Evolutionary conservation across 257 asterid genomes (phyloP).

Genomic region (Catharanthus roseus): DNA sequence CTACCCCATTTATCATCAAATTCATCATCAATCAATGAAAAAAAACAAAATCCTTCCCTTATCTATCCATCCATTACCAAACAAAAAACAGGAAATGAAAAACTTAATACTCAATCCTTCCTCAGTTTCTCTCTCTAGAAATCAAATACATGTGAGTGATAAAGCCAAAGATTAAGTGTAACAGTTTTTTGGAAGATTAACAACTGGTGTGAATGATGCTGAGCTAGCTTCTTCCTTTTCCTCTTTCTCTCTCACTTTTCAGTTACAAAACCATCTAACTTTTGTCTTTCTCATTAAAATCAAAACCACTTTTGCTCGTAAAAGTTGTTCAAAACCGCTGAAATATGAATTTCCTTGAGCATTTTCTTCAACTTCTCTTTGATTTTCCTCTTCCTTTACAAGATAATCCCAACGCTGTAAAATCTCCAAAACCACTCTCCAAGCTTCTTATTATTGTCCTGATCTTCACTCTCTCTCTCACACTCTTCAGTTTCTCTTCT

Average conservation of each 20-base stretch:
- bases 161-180: not conserved
- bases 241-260: slow-evolving; percentile 48
- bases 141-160: slow-evolving; percentile 14
- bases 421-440: slow-evolving; percentile 25
- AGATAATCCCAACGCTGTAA: slow-evolving; percentile 25
- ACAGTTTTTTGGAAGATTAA: slow-evolving; percentile 27
- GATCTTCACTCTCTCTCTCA: slow-evolving; percentile 15
- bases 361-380: slow-evolving; percentile 9
- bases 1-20: slow-evolving; percentile 37
- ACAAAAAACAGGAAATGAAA: slow-evolving; percentile 9
- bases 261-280: slow-evolving; percentile 67
- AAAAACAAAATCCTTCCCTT: slow-evolving; percentile 31
- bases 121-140: slow-evolving; percentile 18
- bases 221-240: slow-evolving; percentile 23
- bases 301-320: slow-evolving; percentile 28
- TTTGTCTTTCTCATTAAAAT: slow-evolving; percentile 42
- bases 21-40: slow-evolving; percentile 21
- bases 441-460: not conserved
- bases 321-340: slow-evolving; percentile 10
- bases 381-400: not conserved
- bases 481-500: not conserved
- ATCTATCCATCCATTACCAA: slow-evolving; percentile 32
- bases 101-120: slow-evolving; percentile 8
- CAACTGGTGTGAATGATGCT: slow-evolving; percentile 22
- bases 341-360: no score